Evolutionary conservation across 352 stramenopile species (phyloP).

Genomic region (Phytophthora litchii): DNA sequence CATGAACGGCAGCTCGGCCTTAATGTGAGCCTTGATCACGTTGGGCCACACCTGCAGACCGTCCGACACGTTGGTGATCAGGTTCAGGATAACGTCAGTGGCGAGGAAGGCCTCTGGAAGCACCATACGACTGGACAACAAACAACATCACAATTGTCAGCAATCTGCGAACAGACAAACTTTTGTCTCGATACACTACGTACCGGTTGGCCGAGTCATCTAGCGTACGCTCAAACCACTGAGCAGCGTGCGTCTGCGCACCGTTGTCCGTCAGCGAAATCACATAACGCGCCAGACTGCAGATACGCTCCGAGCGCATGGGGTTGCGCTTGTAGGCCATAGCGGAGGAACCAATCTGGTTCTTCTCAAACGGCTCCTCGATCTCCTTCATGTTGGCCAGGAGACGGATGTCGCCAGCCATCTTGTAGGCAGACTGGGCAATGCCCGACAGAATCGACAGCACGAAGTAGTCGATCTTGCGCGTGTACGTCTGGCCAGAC

Average conservation of each 20-base stretch:
- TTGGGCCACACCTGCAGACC: constrained; percentile 96
- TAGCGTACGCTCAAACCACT: constrained; percentile 99
- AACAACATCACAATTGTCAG: constrained; percentile 13
- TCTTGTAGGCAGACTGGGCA: constrained; percentile 98
- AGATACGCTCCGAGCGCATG: constrained; percentile 98
- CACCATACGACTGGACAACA: constrained; percentile 88
- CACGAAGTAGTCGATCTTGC: constrained; percentile 98
- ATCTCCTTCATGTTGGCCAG: constrained; percentile 99
- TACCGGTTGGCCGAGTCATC: constrained; percentile 98
- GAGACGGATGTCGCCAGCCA: constrained; percentile 98
- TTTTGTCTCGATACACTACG: constrained; percentile 1
- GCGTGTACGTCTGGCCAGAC: constrained; percentile 99
- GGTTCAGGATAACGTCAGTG: constrained; percentile 97
- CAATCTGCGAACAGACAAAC: not conserved
- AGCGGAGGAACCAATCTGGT: constrained; percentile 97
- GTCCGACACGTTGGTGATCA: constrained; percentile 97
- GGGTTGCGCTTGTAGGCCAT: constrained; percentile 99
- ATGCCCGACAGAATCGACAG: constrained; percentile 96
- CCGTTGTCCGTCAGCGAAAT: constrained; percentile 97
- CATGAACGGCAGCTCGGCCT: constrained; percentile 99
- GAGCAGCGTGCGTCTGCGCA: constrained; percentile 96
- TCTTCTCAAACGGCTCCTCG: constrained; percentile 94
- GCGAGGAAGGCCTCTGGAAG: constrained; percentile 98
- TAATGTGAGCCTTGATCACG: constrained; percentile 97
- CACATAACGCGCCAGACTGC: constrained; percentile 97